Evolutionary conservation across 352 stramenopile genomes (phyloP).

Genomic region (Phytophthora pistaciae): DNA sequence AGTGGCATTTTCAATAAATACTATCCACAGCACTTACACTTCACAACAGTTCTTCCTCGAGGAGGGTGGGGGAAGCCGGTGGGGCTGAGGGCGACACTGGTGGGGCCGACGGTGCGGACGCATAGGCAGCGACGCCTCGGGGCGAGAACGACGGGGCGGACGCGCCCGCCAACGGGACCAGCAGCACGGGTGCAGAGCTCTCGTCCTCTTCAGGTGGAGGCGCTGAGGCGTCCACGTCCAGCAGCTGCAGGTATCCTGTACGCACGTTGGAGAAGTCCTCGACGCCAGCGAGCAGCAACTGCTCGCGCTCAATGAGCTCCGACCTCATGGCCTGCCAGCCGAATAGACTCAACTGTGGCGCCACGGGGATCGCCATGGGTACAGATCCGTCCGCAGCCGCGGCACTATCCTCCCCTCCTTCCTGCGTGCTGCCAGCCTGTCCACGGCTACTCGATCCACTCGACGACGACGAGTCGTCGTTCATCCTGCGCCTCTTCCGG

Average conservation of each 20-base stretch:
- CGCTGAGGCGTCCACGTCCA: slow-evolving; percentile 52
- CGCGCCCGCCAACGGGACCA: slow-evolving; percentile 42
- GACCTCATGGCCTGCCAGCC: slow-evolving; percentile 62
- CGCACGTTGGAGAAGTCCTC: slow-evolving; percentile 56
- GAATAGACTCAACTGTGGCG: slow-evolving; percentile 52
- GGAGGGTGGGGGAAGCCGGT: slow-evolving; percentile 17
- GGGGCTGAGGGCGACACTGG: slow-evolving; percentile 25
- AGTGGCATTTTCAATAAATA: slow-evolving; percentile 43
- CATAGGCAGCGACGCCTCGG: slow-evolving; percentile 10
- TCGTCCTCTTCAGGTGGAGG: slow-evolving; percentile 40
- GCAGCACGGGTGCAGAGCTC: slow-evolving; percentile 39
- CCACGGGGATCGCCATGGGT: slow-evolving; percentile 18
- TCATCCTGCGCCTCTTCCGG: slow-evolving; percentile 18
- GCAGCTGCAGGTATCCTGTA: slow-evolving; percentile 61
- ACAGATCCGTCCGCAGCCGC: slow-evolving; percentile 8
- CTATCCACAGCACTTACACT: slow-evolving; percentile 34
- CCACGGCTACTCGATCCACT: slow-evolving; percentile 23
- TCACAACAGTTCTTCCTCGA: slow-evolving; percentile 40
- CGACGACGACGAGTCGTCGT: not conserved
- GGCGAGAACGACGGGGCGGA: slow-evolving; percentile 47
- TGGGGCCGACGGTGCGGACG: slow-evolving; percentile 25
- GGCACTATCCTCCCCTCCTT: slow-evolving; percentile 13
- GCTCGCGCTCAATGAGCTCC: slow-evolving; percentile 57
- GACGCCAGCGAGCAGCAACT: slow-evolving; percentile 47
- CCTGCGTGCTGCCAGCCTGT: slow-evolving; percentile 10